phyloP scores from a whole-genome alignment of 768 basidiomycete genomes.

The Auricularia cornea region DNA sequence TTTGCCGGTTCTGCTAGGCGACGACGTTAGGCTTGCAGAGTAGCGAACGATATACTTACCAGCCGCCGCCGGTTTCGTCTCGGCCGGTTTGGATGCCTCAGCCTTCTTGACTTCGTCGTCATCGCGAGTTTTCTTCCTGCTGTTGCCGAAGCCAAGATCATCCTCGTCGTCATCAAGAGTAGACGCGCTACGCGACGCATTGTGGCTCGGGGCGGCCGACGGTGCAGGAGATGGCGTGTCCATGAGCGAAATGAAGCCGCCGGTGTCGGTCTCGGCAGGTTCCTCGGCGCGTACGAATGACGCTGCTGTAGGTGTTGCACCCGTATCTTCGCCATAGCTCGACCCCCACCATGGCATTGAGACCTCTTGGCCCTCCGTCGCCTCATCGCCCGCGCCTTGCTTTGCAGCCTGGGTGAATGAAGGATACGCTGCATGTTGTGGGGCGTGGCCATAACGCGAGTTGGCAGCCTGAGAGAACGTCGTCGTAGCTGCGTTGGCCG shows the following conservation, averaged over 20 bases:
- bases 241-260: conserved; percentile 80
- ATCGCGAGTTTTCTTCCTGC: conserved; percentile 23
- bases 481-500: conserved; percentile 43
- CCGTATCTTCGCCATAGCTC: conserved; percentile 29
- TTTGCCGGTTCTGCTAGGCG: conserved; percentile 1
- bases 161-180: conserved; percentile 60
- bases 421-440: neutral
- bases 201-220: conserved; percentile 17
- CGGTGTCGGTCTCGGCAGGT: conserved; percentile 25
- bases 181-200: conserved; percentile 9
- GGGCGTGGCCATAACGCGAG: neutral
- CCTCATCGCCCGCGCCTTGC: conserved; percentile 13
- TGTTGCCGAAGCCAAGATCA: conserved; percentile 87
- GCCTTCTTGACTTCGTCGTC: conserved; percentile 28
- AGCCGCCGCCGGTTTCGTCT: conserved; percentile 8
- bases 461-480: conserved; percentile 36
- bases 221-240: conserved; percentile 44
- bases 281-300: conserved; percentile 47
- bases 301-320: conserved; percentile 59
- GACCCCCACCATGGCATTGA: conserved; percentile 56
- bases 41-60: too few species aligned
- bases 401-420: neutral
- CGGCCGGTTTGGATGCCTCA: conserved; percentile 14
- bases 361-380: conserved; percentile 30
- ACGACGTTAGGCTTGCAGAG: too few species aligned